phyloP scores from a whole-genome alignment of 257 asterid genomes.

The Orobanche coerulescens region DNA sequence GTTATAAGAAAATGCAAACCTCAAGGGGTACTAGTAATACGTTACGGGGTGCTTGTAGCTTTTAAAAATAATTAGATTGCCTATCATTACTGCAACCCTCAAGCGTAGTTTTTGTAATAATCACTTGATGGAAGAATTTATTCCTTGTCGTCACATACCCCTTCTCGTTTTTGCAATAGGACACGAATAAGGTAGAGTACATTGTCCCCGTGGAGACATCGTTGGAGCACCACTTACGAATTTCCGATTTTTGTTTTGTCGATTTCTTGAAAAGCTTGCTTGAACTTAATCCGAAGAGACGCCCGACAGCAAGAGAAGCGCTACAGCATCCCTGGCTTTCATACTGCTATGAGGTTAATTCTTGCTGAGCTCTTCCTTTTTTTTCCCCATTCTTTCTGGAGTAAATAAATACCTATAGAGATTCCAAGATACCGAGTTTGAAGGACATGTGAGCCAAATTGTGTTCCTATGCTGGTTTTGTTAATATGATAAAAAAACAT shows the following conservation, averaged over 20 bases:
- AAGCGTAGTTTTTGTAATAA: background rate
- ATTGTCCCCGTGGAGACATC: constrained; percentile 60
- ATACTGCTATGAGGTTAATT: constrained; percentile 26
- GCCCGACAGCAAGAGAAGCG: constrained; percentile 76
- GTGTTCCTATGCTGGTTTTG: no score
- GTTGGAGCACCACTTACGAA: constrained; percentile 63
- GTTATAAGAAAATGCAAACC: no score
- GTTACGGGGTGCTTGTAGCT: no score
- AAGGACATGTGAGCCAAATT: no score
- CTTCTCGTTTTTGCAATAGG: constrained; percentile 32
- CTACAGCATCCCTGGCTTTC: constrained; percentile 85
- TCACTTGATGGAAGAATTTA: background rate
- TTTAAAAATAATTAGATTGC: no score
- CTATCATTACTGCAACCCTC: no score
- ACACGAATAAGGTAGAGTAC: constrained; percentile 53
- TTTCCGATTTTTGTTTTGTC: constrained; percentile 47
- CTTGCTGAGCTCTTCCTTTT: constrained; percentile 19
- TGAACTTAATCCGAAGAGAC: constrained; percentile 64
- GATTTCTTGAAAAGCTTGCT: constrained; percentile 67
- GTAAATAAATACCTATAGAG: no score
- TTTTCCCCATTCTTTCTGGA: no score
- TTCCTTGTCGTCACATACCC: background rate
- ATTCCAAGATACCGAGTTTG: no score
- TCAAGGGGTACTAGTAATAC: no score
- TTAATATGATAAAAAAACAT: no score